Percentiles rank a stretch among this genome's conserved stretches.
These are phyloP conservation scores for Candida germanica DNA, from an alignment of 805 yeast genomes.

Conservation along the genomic window DNA sequence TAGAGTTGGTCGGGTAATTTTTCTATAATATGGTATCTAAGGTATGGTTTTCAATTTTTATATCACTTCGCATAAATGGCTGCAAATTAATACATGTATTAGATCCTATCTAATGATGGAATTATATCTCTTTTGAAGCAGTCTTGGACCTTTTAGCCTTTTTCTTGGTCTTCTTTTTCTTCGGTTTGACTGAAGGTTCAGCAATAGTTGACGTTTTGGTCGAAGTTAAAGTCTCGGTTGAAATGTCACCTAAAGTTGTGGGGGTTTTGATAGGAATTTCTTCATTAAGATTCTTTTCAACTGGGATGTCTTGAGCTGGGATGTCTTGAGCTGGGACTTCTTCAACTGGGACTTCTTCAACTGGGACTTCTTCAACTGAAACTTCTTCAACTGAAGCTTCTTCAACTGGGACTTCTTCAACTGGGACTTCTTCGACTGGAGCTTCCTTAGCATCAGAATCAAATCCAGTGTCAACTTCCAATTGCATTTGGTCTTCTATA, in stretches of 20 bases:
- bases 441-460: background rate
- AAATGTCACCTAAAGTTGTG: too few relatives aligned
- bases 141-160: constrained; percentile 6
- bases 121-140: too few relatives aligned
- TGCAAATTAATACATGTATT: too few relatives aligned
- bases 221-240: too few relatives aligned
- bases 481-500: background rate
- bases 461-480: background rate
- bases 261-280: too few relatives aligned
- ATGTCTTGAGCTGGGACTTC: too few relatives aligned
- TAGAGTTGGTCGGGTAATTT: background rate
- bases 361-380: constrained; percentile 5
- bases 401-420: constrained; percentile 14
- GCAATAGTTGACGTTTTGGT: background rate
- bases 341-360: background rate
- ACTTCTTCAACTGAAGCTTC: constrained; percentile 7
- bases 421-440: constrained; percentile 1
- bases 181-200: constrained; percentile 3
- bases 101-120: too few relatives aligned
- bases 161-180: constrained; percentile 5
- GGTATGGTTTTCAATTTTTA: too few relatives aligned
- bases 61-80: too few relatives aligned
- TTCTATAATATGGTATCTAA: too few relatives aligned
- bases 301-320: too few relatives aligned
- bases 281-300: too few relatives aligned